phyloP scores from a whole-genome alignment of 352 stramenopile genomes.

The Pythium brassicae region DNA sequence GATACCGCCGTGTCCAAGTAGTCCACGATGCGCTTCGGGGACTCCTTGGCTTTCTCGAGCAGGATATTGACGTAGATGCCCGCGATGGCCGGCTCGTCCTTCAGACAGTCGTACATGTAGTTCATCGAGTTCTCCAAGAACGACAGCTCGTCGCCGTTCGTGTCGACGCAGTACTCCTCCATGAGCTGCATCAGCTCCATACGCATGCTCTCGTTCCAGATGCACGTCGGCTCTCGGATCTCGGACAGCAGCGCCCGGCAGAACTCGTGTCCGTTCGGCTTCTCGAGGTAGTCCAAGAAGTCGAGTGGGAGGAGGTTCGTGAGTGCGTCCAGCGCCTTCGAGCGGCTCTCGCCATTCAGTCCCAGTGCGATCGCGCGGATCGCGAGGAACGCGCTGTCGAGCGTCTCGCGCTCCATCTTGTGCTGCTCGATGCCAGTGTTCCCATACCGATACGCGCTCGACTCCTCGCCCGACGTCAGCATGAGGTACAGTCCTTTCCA shows the following conservation, averaged over 20 bases:
- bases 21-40: slow-evolving; percentile 41
- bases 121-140: slow-evolving; percentile 66
- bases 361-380: slow-evolving; percentile 59
- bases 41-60: slow-evolving; percentile 41
- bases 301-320: slow-evolving; percentile 66
- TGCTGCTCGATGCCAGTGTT: slow-evolving; percentile 25
- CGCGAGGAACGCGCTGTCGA: slow-evolving; percentile 67
- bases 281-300: slow-evolving; percentile 72
- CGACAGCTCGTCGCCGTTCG: slow-evolving; percentile 42
- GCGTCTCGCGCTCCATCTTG: slow-evolving; percentile 67
- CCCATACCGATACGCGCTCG: slow-evolving; percentile 31
- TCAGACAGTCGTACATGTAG: slow-evolving; percentile 82
- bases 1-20: slow-evolving; percentile 49
- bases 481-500: slow-evolving; percentile 80
- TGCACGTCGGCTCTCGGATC: slow-evolving; percentile 70
- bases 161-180: slow-evolving; percentile 66
- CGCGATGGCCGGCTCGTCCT: slow-evolving; percentile 57
- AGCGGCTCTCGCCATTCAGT: slow-evolving; percentile 42
- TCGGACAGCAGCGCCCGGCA: slow-evolving; percentile 64
- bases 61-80: slow-evolving; percentile 71
- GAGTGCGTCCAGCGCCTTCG: slow-evolving; percentile 52
- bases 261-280: slow-evolving; percentile 67
- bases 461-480: slow-evolving; percentile 56
- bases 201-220: slow-evolving; percentile 67
- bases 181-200: slow-evolving; percentile 68